Evolutionary conservation across 257 asterid species (phyloP).

Genomic region (Thymus quinquecostatus): DNA sequence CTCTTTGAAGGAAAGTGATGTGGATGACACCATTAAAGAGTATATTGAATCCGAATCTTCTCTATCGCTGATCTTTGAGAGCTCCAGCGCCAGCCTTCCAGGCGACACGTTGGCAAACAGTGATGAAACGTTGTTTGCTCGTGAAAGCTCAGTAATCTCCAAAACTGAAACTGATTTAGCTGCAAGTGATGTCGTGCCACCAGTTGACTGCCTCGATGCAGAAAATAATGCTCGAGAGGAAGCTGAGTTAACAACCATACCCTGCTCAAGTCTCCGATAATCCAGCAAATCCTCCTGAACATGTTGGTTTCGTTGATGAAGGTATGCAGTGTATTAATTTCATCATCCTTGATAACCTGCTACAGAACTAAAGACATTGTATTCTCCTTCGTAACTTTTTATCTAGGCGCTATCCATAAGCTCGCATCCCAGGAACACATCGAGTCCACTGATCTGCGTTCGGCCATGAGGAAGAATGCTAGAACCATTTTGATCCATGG

Average conservation of each 20-base stretch:
- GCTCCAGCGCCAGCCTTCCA: slow-evolving; percentile 26
- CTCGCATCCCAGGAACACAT: slow-evolving; percentile 29
- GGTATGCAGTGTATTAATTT: slow-evolving; percentile 24
- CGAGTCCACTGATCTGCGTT: slow-evolving; percentile 9
- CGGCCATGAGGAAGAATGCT: slow-evolving; percentile 41
- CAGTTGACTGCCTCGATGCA: slow-evolving; percentile 23
- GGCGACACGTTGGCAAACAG: slow-evolving; percentile 13
- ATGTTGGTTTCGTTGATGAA: slow-evolving; percentile 22
- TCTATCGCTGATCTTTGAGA: slow-evolving; percentile 26
- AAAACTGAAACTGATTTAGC: slow-evolving; percentile 15
- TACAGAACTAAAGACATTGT: background rate
- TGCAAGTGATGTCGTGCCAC: slow-evolving; percentile 18
- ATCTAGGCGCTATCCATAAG: slow-evolving; percentile 33
- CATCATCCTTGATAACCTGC: background rate
- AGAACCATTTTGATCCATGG: slow-evolving; percentile 70
- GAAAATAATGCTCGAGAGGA: slow-evolving; percentile 18
- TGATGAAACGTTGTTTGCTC: background rate
- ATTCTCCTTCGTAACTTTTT: slow-evolving; percentile 15
- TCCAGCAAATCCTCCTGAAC: background rate
- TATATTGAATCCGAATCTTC: slow-evolving; percentile 50
- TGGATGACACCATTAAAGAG: slow-evolving; percentile 47
- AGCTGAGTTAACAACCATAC: background rate
- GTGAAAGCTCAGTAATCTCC: slow-evolving; percentile 18
- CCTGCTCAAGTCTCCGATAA: background rate
- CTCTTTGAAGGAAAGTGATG: slow-evolving; percentile 49